Percentiles rank a stretch among this genome's conserved stretches.
Conservation (phyloP, 1,139 yeast species). For the Lodderomyces metapsilosis region DNA sequence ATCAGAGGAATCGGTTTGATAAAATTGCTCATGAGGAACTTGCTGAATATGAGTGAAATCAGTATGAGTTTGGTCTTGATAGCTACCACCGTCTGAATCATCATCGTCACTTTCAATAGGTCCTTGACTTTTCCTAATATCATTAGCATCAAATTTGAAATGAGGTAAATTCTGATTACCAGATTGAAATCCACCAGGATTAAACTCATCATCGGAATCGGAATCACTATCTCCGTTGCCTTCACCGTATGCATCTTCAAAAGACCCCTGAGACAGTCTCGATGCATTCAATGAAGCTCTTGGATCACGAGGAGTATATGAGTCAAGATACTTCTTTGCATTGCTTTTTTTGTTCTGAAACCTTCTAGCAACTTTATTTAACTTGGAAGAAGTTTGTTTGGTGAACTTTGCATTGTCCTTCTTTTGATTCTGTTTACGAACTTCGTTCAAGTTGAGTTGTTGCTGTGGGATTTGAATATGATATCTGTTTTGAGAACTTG, state of each 20-base stretch:
- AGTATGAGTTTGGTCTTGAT: conserved; percentile 9
- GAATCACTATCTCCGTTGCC: background rate
- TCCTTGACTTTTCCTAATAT: conserved; percentile 5
- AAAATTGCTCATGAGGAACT: conserved; percentile 12
- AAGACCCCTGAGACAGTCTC: conserved; percentile 6
- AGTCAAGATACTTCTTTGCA: conserved; percentile 31
- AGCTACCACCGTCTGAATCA: conserved; percentile 8
- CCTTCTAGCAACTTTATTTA: conserved; percentile 20
- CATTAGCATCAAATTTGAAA: conserved; percentile 11
- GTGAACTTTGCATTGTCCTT: conserved; percentile 20
- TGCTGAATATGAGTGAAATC: conserved; percentile 6
- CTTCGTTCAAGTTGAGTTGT: conserved; percentile 23
- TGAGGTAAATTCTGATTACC: conserved; percentile 9
- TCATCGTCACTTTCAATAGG: conserved; percentile 7
- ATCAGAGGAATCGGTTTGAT: conserved; percentile 15
- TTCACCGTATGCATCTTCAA: conserved; percentile 6
- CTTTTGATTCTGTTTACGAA: conserved; percentile 23
- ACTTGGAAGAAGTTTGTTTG: conserved; percentile 32
- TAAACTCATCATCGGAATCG: conserved; percentile 5
- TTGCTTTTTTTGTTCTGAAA: conserved; percentile 18
- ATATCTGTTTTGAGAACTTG: conserved; percentile 15
- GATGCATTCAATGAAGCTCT: conserved; percentile 9
- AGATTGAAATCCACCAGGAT: background rate
- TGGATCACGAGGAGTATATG: conserved; percentile 15
- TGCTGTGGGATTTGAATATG: conserved; percentile 32